Percentiles rank a stretch among this genome's conserved stretches.
Conservation (phyloP, 148 eudicot species). For the Gaultheria prostrata region DNA sequence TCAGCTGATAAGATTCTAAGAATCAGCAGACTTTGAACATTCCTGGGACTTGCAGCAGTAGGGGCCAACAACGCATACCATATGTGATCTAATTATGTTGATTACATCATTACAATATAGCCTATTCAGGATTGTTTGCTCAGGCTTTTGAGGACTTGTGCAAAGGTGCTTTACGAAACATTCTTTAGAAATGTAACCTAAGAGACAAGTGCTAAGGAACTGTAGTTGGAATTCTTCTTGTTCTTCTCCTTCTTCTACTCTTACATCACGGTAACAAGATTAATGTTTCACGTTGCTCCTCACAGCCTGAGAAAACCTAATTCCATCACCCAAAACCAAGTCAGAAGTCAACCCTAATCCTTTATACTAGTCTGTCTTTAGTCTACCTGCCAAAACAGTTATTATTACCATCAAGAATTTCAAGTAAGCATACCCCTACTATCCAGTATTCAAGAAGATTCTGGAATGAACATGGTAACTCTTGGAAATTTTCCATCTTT, state of each 20-base stretch:
- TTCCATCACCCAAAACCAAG: not conserved
- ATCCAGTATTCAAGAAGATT: not conserved
- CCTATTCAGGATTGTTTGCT: not conserved
- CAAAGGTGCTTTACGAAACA: not conserved
- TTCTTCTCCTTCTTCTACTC: not conserved
- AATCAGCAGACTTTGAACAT: not conserved
- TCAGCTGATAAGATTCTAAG: not conserved
- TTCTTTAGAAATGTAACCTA: not conserved
- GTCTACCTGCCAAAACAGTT: not conserved
- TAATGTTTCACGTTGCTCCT: not conserved
- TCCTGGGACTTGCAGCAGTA: not conserved
- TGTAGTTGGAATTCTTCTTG: not conserved
- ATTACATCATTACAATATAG: not conserved
- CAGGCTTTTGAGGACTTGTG: not conserved
- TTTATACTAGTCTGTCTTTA: not conserved
- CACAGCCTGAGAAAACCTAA: not conserved
- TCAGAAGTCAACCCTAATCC: not conserved
- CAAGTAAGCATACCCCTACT: not conserved
- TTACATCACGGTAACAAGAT: not conserved
- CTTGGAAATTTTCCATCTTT: not conserved
- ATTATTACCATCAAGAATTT: not conserved
- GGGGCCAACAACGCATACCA: not conserved
- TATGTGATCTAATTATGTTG: not conserved
- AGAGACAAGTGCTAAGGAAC: not conserved
- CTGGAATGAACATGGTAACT: not conserved